A percentile compares a stretch with the other conserved stretches of the same genome.
These are phyloP conservation scores for Aristolochia fimbriata DNA, from an alignment of 164 flowering plant species.

Conservation along the genomic window DNA sequence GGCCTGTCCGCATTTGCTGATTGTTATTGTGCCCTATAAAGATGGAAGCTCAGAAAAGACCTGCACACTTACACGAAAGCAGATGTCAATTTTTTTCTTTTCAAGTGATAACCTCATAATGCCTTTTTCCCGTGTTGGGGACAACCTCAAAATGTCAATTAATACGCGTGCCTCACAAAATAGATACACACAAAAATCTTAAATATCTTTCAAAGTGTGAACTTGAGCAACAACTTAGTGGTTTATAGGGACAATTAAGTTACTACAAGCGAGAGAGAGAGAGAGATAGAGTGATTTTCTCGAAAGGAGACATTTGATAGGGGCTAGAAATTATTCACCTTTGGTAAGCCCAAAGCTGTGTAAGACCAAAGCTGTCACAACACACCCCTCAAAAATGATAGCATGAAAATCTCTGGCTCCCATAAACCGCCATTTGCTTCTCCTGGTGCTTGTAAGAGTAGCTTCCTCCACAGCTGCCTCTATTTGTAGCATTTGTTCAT, in stretches of 20 bases:
- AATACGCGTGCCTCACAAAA: too few species aligned
- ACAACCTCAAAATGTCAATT: too few species aligned
- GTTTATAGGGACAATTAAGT: too few species aligned
- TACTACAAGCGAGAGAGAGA: too few species aligned
- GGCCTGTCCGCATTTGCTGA: constrained; percentile 88
- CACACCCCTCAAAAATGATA: constrained; percentile 95
- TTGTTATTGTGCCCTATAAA: constrained; percentile 95
- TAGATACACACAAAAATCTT: too few species aligned
- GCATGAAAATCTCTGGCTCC: constrained; percentile 99
- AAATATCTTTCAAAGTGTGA: too few species aligned
- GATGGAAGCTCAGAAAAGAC: constrained; percentile 96
- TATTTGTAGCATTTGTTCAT: constrained; percentile 87
- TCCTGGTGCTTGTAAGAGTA: constrained; percentile 72
- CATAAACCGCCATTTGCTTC: constrained; percentile 99
- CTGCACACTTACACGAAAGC: constrained; percentile 30
- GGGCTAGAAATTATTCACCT: constrained; percentile 32
- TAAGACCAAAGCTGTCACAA: too few species aligned
- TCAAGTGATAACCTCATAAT: too few species aligned
- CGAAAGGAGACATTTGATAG: too few species aligned
- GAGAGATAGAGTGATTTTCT: too few species aligned
- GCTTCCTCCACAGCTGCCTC: constrained; percentile 83
- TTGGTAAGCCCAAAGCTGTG: constrained; percentile 97
- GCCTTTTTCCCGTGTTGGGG: too few species aligned
- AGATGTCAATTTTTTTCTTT: background rate
- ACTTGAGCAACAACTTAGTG: too few species aligned